Conservation (phyloP, 306 rosid species). For the Prunus dulcis region DNA sequence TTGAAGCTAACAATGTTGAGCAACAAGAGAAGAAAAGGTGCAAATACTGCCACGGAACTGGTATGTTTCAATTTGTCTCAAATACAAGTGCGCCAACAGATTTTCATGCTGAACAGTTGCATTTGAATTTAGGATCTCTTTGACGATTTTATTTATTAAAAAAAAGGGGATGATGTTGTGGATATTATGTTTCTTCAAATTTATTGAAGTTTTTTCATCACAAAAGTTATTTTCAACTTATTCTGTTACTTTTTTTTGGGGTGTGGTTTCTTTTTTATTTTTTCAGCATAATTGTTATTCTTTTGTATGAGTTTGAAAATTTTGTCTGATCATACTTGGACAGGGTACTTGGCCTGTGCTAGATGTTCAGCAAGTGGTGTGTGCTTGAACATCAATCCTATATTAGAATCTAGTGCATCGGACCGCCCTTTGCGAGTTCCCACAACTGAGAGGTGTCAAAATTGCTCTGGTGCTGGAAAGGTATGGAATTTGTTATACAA, state of each 20-base stretch:
- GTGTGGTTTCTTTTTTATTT: not conserved
- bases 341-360: constrained; percentile 95
- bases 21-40: constrained; percentile 92
- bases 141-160: not conserved
- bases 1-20: constrained; percentile 90
- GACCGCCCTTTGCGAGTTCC: constrained; percentile 54
- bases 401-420: constrained; percentile 50
- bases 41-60: constrained; percentile 91
- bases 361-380: constrained; percentile 86
- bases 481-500: constrained; percentile 30
- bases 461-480: constrained; percentile 95
- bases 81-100: not conserved
- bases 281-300: not conserved
- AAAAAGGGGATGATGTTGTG: too few species aligned
- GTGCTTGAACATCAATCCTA: constrained; percentile 58
- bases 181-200: too few species aligned
- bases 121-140: not conserved
- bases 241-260: not conserved
- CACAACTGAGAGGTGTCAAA: constrained; percentile 54
- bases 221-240: not conserved
- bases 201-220: too few species aligned
- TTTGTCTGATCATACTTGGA: constrained; percentile 16
- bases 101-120: not conserved
- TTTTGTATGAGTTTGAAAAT: not conserved
- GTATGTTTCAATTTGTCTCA: constrained; percentile 32